Base-by-base conservation (phyloP, 1,284 basidiomycete genomes). In the Entoloma clypeatum region DNA sequence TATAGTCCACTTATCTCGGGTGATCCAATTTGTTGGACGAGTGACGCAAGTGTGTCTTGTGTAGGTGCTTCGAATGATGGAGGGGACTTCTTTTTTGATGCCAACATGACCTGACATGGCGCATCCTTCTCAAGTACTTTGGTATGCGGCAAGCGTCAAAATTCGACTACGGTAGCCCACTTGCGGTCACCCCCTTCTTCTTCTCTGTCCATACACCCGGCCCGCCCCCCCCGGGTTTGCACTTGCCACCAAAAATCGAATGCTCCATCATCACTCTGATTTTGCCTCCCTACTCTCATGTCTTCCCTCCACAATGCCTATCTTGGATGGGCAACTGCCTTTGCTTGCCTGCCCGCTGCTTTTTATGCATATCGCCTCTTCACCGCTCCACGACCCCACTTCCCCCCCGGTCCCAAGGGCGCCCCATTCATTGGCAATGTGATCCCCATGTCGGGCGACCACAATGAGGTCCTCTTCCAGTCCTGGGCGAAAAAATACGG, bases 361-460 rank as follows among this genome's bases (percentile, higher is more conserved):
- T 52, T 54, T 36, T 44, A 55, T 36, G 41, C 46, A 29, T 55
- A 54, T 44, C 49, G 48, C 21, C 48, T 52, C 13, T 29, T 58
- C 16, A 47, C 53, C 16, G 41, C 54, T 19, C 42, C 50, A 13
- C 49, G 50, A 33, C 49, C 24, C 17, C 60, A 58, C 27, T 58
- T 58, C 27, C 74, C 75, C 16, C 74, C 75, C 3, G 75, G 75
- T 1, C 75, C 75, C 7, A 62, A 48, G 27, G 60, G 64, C 6
- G 51, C 67, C 9, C 73, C 73, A 0, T 50, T 76, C 41, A 58
- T 78, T 24, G 75, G 75, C 2, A 77, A 77, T 47, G 55, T 66
- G 18, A 65, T 71, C 19, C 72, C 77, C 43, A 63, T 77, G 38
- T 64, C 69, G 19, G 44, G 53, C 18, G 54, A 63, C 33, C 56